Conservation (phyloP, 2,329 filamentous ascomycete species). For the Graphium sp. region DNA sequence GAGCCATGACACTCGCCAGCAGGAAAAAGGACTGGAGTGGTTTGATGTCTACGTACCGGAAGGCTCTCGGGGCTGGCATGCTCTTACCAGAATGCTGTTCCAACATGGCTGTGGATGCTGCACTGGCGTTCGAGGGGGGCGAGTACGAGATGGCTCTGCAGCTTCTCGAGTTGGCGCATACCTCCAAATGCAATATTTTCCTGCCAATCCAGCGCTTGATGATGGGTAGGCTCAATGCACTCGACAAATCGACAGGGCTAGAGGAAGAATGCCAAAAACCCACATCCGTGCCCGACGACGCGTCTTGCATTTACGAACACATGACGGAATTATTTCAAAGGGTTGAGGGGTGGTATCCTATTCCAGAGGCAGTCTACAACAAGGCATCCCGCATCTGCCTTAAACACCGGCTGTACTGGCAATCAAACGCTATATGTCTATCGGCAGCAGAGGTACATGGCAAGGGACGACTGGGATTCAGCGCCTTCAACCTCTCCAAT, state of each 20-base stretch:
- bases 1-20: too few species aligned
- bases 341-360: neutral
- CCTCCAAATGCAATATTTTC: neutral
- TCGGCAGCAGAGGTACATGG: neutral
- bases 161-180: constrained; percentile 2
- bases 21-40: too few species aligned
- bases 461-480: constrained; percentile 1
- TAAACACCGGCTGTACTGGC: neutral
- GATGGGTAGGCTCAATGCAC: neutral
- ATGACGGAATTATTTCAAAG: neutral
- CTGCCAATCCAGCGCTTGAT: constrained; percentile 1
- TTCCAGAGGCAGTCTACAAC: constrained; percentile 3
- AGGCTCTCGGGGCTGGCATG: neutral
- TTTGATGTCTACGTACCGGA: too few species aligned
- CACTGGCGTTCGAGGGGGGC: constrained; percentile 1
- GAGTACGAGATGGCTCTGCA: constrained; percentile 1
- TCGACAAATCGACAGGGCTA: too few species aligned
- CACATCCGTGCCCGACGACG: neutral
- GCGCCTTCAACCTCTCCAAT: constrained; percentile 1
- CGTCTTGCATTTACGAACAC: neutral
- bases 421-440: constrained; percentile 1
- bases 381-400: constrained; percentile 2
- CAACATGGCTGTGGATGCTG: constrained; percentile 1
- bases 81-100: neutral
- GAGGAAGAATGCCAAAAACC: neutral